A percentile compares a stretch with the other conserved stretches of the same genome.
Evolutionary conservation across 192 early-diverging fungal genomes (phyloP).

Genomic region (Helicostylum pulchrum): DNA sequence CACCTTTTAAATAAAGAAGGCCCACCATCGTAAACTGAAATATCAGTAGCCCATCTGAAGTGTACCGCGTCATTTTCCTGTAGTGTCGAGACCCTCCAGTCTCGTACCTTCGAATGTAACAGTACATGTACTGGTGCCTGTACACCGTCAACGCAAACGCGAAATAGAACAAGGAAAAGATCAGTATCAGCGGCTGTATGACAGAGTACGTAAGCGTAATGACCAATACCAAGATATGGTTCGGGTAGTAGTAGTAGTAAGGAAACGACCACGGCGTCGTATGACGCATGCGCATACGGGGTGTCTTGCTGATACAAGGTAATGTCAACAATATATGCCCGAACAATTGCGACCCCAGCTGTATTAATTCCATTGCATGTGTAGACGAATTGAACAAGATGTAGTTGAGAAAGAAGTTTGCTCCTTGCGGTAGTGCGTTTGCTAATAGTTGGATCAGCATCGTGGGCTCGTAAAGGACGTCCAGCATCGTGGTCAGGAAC

Average conservation of each 20-base stretch:
- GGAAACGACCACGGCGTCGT: constrained; percentile 56
- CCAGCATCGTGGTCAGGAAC: constrained; percentile 49
- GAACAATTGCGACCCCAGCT: constrained; percentile 54
- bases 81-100: constrained; percentile 49
- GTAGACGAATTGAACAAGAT: constrained; percentile 57
- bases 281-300: constrained; percentile 45
- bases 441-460: constrained; percentile 49
- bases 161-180: constrained; percentile 53
- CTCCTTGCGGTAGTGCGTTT: constrained; percentile 49
- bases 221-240: constrained; percentile 58
- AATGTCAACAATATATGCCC: constrained; percentile 48
- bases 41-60: constrained; percentile 54
- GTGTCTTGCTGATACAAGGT: constrained; percentile 47
- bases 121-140: constrained; percentile 61
- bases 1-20: constrained; percentile 47
- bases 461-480: constrained; percentile 47
- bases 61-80: constrained; percentile 52
- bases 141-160: constrained; percentile 50
- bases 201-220: constrained; percentile 58
- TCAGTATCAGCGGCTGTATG: constrained; percentile 56
- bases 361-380: constrained; percentile 56
- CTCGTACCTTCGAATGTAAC: constrained; percentile 59
- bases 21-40: constrained; percentile 59
- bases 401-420: constrained; percentile 62
- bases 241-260: constrained; percentile 61